Evolutionary conservation across 768 basidiomycete genomes (phyloP).

Genomic region (Clavulina sp.): DNA sequence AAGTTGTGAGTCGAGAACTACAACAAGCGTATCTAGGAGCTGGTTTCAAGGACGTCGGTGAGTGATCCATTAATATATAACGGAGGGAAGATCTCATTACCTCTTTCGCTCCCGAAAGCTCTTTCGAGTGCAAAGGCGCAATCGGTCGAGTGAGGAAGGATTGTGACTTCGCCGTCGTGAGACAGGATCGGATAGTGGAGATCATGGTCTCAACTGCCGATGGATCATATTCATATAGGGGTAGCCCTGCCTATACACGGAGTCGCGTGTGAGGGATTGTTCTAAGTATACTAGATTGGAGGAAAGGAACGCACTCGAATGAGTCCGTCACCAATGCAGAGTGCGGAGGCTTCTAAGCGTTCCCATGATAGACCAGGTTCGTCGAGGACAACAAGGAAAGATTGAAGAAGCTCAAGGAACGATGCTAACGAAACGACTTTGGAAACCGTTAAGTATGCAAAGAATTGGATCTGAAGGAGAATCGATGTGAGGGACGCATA

Average conservation of each 20-base stretch:
- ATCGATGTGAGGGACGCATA: background rate
- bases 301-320: slow-evolving; percentile 36
- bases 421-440: slow-evolving; percentile 60
- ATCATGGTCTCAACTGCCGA: slow-evolving; percentile 52
- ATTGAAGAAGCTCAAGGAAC: slow-evolving; percentile 61
- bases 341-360: slow-evolving; percentile 63
- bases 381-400: slow-evolving; percentile 72
- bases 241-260: slow-evolving; percentile 39
- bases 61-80: background rate
- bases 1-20: background rate
- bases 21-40: slow-evolving; percentile 4
- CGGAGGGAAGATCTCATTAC: background rate
- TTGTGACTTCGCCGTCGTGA: background rate
- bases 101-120: background rate
- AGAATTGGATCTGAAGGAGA: slow-evolving; percentile 64
- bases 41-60: background rate
- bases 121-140: background rate
- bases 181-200: slow-evolving; percentile 38
- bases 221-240: slow-evolving; percentile 41
- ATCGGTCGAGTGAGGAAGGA: background rate
- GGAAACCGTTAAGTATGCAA: slow-evolving; percentile 70
- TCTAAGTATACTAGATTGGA: background rate
- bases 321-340: slow-evolving; percentile 67
- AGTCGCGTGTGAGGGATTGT: slow-evolving; percentile 2
- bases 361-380: slow-evolving; percentile 78